Conservation (phyloP, 2,329 filamentous ascomycete species). For the Biscogniauxia mediterranea region DNA sequence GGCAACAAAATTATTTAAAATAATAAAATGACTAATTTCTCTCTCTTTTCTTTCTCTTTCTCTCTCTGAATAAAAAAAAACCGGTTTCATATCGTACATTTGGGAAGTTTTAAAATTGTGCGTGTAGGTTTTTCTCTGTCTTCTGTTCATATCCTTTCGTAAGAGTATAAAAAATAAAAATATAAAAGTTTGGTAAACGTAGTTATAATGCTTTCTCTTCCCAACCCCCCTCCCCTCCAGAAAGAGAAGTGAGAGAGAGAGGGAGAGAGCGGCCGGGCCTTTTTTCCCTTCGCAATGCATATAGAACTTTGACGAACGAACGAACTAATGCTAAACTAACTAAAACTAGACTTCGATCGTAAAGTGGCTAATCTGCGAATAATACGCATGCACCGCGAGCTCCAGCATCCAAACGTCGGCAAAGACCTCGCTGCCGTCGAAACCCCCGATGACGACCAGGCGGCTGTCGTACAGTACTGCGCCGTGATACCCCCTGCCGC, state of each 20-base stretch:
- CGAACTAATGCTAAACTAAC: background rate
- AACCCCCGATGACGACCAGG: constrained; percentile 63
- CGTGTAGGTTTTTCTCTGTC: no score
- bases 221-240: no score
- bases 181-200: no score
- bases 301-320: background rate
- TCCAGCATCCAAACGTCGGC: constrained; percentile 66
- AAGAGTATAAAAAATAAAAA: background rate
- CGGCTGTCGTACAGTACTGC: constrained; percentile 65
- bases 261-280: no score
- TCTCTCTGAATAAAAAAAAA: background rate
- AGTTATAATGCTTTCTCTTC: no score
- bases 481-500: constrained; percentile 65
- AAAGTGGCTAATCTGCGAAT: constrained; percentile 72
- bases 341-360: constrained; percentile 59
- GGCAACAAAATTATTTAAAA: background rate
- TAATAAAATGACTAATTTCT: background rate
- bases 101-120: background rate
- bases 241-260: no score
- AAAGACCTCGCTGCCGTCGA: constrained; percentile 67
- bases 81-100: background rate
- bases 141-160: background rate
- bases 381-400: constrained; percentile 68
- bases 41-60: background rate
- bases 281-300: no score